Base-by-base conservation (phyloP, 2,329 filamentous ascomycete species). In the Penicillium sp. region DNA sequence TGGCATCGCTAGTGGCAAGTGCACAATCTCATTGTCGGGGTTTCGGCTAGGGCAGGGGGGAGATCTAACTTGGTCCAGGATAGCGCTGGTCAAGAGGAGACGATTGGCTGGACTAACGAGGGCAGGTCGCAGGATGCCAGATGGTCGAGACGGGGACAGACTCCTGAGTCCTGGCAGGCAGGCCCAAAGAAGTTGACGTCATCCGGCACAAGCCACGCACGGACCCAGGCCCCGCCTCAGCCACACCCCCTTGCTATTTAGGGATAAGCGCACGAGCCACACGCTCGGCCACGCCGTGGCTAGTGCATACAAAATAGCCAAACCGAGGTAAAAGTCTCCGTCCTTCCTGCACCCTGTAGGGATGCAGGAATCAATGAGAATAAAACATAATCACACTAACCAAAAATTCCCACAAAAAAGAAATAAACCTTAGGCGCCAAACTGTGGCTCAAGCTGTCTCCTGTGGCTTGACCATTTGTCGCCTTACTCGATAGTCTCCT, bases 241-340 rank as follows among this genome's bases (percentile, higher is more conserved):
- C 61, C 61, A 65, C 61, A 58, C 37, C 50, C 63, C 62, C 25
- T 64, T 61, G 41, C 60, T 54, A 54, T 55, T 59, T 60, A 14
- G 15, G 60, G 62, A 43, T 37, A 59, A 55, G 50, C 11, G 59
- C 58, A 66, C 61, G 50, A 63, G 62, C 65, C 65, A 67, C 60
- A 59, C 17, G n/a, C 51, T 66, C 64, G 65, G 64, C 52, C 60
- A 57, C 43, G 38, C 65, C 64, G 62, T 66, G 63, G 65, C 63
- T 61, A 52, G 65, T 66, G 25, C 15, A 17, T 41, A 55, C 42
- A 35, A 11, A 22, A n/a, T n/a, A 31, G 14, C 12, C 43, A 14
- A 47, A 47, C 43, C 14, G 43, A 28, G 25, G 42, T 2, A 31
- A 31, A 31, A 31, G 31, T 31, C 31, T 31, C 31, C 31, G 31